Conservation (phyloP, 208 protist genomes). For the Spongospora subterranea region DNA sequence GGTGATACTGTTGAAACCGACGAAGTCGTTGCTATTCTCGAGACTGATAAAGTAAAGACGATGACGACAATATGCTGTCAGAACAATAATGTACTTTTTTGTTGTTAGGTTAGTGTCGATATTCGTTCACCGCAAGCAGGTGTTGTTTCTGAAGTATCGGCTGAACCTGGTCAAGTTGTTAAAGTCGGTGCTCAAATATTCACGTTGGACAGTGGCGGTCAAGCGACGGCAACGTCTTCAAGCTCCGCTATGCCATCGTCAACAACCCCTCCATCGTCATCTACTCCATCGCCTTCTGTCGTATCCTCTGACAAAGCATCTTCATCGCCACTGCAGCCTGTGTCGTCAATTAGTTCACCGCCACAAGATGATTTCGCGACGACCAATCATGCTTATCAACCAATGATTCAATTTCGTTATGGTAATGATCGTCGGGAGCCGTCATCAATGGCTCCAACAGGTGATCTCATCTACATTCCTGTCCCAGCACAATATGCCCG, state of each 20-base stretch:
- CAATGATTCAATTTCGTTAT: conserved; percentile 42
- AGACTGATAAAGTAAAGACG: conserved; percentile 20
- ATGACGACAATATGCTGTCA: neutral
- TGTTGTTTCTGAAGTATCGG: neutral
- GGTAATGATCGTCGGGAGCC: neutral
- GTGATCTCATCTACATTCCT: neutral
- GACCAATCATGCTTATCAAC: neutral
- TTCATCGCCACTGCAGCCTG: neutral
- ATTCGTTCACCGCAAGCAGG: neutral
- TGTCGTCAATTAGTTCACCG: neutral
- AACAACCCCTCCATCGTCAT: neutral
- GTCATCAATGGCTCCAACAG: neutral
- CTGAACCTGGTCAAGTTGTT: neutral
- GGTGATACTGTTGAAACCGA: neutral
- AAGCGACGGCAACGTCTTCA: too few species aligned
- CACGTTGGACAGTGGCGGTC: neutral
- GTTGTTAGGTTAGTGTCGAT: conserved; percentile 24
- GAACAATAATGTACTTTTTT: neutral
- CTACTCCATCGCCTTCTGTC: neutral
- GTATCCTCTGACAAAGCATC: neutral
- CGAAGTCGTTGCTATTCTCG: conserved; percentile 20
- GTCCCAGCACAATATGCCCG: conserved; percentile 1
- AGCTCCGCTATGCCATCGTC: neutral
- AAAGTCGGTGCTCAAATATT: neutral
- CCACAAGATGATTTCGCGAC: neutral